These are phyloP conservation scores for Entamoeba dispar DNA, from an alignment of 208 protist species.

Conservation along the genomic window DNA sequence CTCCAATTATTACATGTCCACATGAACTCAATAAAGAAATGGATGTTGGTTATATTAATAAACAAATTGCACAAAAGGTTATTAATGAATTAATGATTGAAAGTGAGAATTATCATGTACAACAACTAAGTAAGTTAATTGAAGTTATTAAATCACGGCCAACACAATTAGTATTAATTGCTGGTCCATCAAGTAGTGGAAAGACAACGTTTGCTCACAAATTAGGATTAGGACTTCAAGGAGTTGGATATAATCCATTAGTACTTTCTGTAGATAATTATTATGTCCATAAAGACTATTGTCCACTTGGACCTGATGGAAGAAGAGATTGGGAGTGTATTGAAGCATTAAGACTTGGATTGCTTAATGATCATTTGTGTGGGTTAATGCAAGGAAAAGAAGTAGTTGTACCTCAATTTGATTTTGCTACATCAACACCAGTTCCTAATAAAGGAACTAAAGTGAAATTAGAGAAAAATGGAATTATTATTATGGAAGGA, in stretches of 20 bases:
- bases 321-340: conserved; percentile 36
- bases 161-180: background rate
- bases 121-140: background rate
- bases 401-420: conserved; percentile 29
- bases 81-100: background rate
- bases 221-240: conserved; percentile 19
- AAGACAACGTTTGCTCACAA: conserved; percentile 40
- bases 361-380: conserved; percentile 35
- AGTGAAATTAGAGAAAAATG: conserved; percentile 14
- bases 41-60: background rate
- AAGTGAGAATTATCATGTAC: background rate
- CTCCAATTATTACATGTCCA: background rate
- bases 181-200: conserved; percentile 31
- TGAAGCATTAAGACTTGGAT: conserved; percentile 30
- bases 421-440: conserved; percentile 26
- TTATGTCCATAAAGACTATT: conserved; percentile 24
- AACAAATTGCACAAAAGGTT: background rate
- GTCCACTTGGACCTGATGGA: conserved; percentile 26
- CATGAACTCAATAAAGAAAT: background rate
- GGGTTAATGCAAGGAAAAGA: conserved; percentile 27
- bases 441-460: background rate
- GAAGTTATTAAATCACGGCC: background rate
- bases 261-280: conserved; percentile 36
- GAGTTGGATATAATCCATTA: conserved; percentile 24
- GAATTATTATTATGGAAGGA: conserved; percentile 38